Evolutionary conservation across 2,329 filamentous ascomycete genomes (phyloP).

Genomic region (Phialophora expanda): DNA sequence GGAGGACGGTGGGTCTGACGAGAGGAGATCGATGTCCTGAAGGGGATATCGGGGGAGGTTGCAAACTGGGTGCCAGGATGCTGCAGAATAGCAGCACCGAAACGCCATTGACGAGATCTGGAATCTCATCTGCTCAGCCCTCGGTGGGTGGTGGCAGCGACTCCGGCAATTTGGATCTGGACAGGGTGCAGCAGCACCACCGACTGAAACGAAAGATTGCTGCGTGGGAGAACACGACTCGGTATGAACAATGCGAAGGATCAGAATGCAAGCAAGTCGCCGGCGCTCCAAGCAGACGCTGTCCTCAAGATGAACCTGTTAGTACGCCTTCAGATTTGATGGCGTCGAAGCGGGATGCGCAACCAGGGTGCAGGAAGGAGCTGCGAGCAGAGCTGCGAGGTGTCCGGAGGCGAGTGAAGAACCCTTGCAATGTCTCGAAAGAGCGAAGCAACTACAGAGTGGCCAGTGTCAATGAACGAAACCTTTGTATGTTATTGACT

Average conservation of each 20-base stretch:
- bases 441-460: background rate
- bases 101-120: too few species aligned
- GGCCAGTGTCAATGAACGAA: background rate
- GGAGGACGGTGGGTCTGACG: too few species aligned
- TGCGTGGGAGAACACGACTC: too few species aligned
- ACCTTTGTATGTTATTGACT: background rate
- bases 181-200: background rate
- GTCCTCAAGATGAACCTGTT: background rate
- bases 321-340: background rate
- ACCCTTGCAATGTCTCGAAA: background rate
- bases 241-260: background rate
- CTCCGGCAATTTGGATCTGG: too few species aligned
- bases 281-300: background rate
- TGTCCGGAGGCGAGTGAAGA: background rate
- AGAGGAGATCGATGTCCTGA: too few species aligned
- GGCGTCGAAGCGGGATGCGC: background rate
- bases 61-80: too few species aligned
- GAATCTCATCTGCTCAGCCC: too few species aligned
- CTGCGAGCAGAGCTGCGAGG: background rate
- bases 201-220: background rate
- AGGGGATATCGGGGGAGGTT: too few species aligned
- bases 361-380: background rate
- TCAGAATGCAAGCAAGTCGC: background rate
- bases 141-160: too few species aligned
- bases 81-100: too few species aligned